Percentiles rank a stretch among this genome's conserved stretches.
These are phyloP conservation scores for Neonectria coccinea DNA, from an alignment of 2,329 filamentous ascomycete genomes.

Conservation along the genomic window DNA sequence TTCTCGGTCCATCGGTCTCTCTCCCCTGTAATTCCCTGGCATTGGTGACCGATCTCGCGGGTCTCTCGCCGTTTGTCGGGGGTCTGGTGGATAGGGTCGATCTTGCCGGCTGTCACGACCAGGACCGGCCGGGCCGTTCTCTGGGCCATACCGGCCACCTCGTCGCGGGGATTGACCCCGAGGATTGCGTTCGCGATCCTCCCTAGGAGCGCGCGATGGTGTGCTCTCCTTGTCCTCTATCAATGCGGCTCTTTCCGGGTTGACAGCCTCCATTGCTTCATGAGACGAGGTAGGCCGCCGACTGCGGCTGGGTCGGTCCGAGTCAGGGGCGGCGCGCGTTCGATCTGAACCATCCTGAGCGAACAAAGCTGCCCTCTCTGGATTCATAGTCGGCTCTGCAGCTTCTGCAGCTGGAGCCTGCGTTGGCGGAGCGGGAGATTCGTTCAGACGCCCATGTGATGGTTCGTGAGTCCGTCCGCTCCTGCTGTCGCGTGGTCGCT, in stretches of 20 bases:
- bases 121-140: conserved; percentile 49
- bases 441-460: conserved; percentile 43
- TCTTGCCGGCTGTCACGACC: conserved; percentile 61
- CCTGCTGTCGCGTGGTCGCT: conserved; percentile 51
- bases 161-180: conserved; percentile 63
- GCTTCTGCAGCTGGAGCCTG: conserved; percentile 41
- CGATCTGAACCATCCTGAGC: conserved; percentile 50
- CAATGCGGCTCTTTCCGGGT: conserved; percentile 61
- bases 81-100: conserved; percentile 55
- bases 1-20: conserved; percentile 56
- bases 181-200: conserved; percentile 58
- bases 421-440: conserved; percentile 43
- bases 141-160: conserved; percentile 49
- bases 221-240: conserved; percentile 55
- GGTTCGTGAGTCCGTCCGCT: conserved; percentile 43
- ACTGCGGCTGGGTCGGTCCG: conserved; percentile 46
- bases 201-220: conserved; percentile 55
- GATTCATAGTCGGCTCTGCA: conserved; percentile 65
- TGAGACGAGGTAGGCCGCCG: conserved; percentile 44
- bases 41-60: conserved; percentile 50
- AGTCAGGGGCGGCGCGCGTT: conserved; percentile 43
- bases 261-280: conserved; percentile 55
- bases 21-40: conserved; percentile 47
- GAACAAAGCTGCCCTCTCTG: conserved; percentile 65
- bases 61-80: conserved; percentile 48